Evolutionary conservation across 768 basidiomycete species (phyloP), one percentile per base, ranked within the genome.

Genomic region (Cystobasidium tubakii): DNA sequence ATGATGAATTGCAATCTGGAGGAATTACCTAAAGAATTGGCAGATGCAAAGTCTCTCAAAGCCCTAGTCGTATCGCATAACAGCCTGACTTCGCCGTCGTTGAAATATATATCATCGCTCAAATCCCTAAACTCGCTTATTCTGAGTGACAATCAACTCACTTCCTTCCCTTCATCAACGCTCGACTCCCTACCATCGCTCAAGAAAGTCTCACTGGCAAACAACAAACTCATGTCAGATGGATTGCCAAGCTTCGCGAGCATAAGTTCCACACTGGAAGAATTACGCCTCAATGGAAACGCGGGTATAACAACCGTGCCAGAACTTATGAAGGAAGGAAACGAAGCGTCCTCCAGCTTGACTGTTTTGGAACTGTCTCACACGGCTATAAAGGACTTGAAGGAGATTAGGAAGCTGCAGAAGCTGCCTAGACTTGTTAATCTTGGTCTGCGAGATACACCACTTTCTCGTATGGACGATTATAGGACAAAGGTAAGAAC

Each of bases 181-280:
- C 25, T 55, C 29, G 44, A 66, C 1, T 74, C 66, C 29, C 74
- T 78, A 13, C 66, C 70, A 3, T 39, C 70, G 9, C 75, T 78
- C 60, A 78, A 77, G 63, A 78, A 78, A 73, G 67, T 78, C 66
- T 75, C 76, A 10, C 75, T 77, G 19, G 73, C 76, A 17, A 77
- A 78, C 74, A 78, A 78, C 64, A 54, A 55, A 29, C 76, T 78
- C 33, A 69, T 73, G 12, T 25, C 60, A 1, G 23, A 67, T 53
- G 60, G 63, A 9, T 74, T 78, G 1, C 78, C 78, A 12, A 73
- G 76, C 60, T 70, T 78, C 36, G 71, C 73, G 7, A 21, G 70
- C 27, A 75, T 76, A 17, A n/a, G 46, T 15, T 34, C 75, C 1
- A 73, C 74, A 42, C 63, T 78, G 3, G 65, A 71, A 64, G 78